phyloP scores from a whole-genome alignment of 2,329 filamentous ascomycete genomes.

The Gremmenia infestans region DNA sequence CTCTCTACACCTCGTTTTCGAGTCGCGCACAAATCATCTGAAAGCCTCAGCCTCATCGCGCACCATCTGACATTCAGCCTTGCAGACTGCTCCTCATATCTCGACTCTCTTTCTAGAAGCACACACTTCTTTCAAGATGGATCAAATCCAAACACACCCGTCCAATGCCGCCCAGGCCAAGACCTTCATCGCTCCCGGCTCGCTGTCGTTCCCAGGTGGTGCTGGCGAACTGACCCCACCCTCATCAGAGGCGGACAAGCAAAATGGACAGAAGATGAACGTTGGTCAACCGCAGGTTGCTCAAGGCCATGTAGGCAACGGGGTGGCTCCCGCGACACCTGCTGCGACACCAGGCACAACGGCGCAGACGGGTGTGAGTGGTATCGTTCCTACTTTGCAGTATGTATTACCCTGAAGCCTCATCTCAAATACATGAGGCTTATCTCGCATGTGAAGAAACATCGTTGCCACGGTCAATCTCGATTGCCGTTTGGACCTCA shows the following conservation, averaged over 20 bases:
- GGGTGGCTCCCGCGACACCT: slow-evolving; percentile 84
- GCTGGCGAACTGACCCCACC: slow-evolving; percentile 80
- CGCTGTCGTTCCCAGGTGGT: slow-evolving; percentile 85
- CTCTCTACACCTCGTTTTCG: slow-evolving; percentile 5
- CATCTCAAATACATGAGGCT: slow-evolving; percentile 41
- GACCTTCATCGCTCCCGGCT: slow-evolving; percentile 89
- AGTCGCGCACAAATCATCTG: slow-evolving; percentile 5
- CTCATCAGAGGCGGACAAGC: slow-evolving; percentile 63
- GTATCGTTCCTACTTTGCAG: slow-evolving; percentile 91
- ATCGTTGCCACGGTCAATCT: slow-evolving; percentile 99
- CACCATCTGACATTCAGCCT: slow-evolving; percentile 25
- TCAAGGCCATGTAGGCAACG: slow-evolving; percentile 62
- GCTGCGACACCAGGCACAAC: slow-evolving; percentile 84
- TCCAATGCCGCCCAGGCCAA: slow-evolving; percentile 88
- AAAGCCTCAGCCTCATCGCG: slow-evolving; percentile 1
- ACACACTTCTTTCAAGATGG: slow-evolving; percentile 51
- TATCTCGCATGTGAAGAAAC: slow-evolving; percentile 67
- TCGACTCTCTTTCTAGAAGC: slow-evolving; percentile 25
- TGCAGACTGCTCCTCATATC: slow-evolving; percentile 23
- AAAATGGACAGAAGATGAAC: slow-evolving; percentile 42
- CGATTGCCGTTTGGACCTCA: slow-evolving; percentile 93
- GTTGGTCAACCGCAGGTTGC: slow-evolving; percentile 50
- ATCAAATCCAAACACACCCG: slow-evolving; percentile 86
- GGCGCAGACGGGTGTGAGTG: slow-evolving; percentile 65
- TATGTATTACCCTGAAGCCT: slow-evolving; percentile 63